Percentiles rank a stretch among this genome's conserved stretches.
phyloP scores from a whole-genome alignment of 176 grass and related monocot species.

The Typha latifolia region DNA sequence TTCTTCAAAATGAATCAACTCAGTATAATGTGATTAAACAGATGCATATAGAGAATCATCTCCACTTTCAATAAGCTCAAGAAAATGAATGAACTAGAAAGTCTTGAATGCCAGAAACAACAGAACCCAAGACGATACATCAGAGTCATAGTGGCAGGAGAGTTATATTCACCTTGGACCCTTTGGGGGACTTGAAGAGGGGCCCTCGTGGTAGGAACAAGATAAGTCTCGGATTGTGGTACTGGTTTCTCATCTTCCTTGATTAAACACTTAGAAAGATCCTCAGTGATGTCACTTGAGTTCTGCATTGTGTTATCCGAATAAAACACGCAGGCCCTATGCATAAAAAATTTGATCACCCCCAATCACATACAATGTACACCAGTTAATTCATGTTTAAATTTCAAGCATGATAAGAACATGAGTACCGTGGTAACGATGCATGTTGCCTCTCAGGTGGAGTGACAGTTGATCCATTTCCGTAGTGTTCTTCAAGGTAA shows the following conservation, averaged over 20 bases:
- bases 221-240: slow-evolving; percentile 27
- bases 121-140: neutral
- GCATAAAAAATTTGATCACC: slow-evolving; percentile 7
- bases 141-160: neutral
- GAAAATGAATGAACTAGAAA: neutral
- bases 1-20: too few relatives aligned
- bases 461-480: slow-evolving; percentile 53
- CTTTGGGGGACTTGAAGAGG: slow-evolving; percentile 35
- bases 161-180: neutral
- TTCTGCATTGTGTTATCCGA: slow-evolving; percentile 45
- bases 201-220: slow-evolving; percentile 34
- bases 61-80: neutral
- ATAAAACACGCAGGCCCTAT: slow-evolving; percentile 61
- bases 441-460: slow-evolving; percentile 89
- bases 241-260: slow-evolving; percentile 38
- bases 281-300: slow-evolving; percentile 48
- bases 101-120: neutral
- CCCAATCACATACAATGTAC: neutral
- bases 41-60: neutral
- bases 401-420: slow-evolving; percentile 1
- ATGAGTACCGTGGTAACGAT: slow-evolving; percentile 75
- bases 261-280: slow-evolving; percentile 83
- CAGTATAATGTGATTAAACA: neutral
- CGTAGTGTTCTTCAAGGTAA: slow-evolving; percentile 92
- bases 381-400: neutral